Conservation (phyloP, 2,329 filamentous ascomycete species). For the Endoconidiophora polonica region DNA sequence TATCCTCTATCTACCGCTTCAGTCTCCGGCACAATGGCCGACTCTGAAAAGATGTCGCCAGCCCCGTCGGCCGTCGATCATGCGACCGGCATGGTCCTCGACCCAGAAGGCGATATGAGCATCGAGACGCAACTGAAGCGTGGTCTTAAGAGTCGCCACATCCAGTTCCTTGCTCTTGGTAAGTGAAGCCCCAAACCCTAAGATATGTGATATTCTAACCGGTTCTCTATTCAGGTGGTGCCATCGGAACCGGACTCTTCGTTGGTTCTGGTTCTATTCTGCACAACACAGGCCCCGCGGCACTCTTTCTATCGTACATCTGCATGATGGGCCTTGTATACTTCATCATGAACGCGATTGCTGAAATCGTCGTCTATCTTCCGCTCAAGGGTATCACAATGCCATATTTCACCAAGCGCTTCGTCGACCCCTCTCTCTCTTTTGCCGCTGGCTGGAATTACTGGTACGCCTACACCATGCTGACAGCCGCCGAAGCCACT, state of each 20-base stretch:
- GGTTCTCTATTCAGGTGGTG: conserved; percentile 22
- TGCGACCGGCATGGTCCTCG: conserved; percentile 5
- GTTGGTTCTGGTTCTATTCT: conserved; percentile 43
- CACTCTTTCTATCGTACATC: conserved; percentile 52
- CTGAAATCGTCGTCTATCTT: conserved; percentile 38
- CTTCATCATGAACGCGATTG: conserved; percentile 37
- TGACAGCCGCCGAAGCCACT: conserved; percentile 40
- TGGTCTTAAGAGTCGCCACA: conserved; percentile 42
- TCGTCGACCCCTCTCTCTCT: conserved; percentile 36
- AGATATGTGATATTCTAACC: background rate
- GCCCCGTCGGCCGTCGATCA: background rate
- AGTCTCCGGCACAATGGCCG: no score
- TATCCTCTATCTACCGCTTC: no score
- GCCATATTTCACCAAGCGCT: conserved; percentile 38
- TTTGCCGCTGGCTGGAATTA: conserved; percentile 45
- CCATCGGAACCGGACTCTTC: conserved; percentile 48
- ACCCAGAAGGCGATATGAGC: conserved; percentile 14
- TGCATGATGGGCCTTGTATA: conserved; percentile 37
- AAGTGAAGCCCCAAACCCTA: conserved; percentile 10
- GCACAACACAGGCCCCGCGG: conserved; percentile 41
- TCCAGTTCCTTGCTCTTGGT: conserved; percentile 42
- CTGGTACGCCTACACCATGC: conserved; percentile 44
- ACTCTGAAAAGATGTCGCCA: background rate
- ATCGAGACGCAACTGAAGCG: conserved; percentile 31
- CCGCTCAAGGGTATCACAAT: conserved; percentile 40